A percentile compares a stretch with the other conserved stretches of the same genome.
Conservation (phyloP, 495 filamentous ascomycete genomes). For the Mycothermus thermophilus region DNA sequence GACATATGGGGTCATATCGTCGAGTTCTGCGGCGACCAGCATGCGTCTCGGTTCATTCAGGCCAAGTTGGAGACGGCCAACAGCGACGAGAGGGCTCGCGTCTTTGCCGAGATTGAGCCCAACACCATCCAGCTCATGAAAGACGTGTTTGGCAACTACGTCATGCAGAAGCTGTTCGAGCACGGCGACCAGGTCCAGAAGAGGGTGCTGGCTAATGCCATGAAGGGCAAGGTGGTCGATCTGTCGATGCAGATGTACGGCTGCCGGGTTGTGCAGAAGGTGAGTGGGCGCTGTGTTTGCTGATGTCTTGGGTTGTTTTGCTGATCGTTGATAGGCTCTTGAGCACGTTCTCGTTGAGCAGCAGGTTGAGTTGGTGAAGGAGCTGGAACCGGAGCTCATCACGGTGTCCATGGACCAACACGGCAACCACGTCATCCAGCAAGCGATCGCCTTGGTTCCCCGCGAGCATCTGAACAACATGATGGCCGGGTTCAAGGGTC, state of each 20-base stretch:
- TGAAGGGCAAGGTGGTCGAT: slow-evolving; percentile 69
- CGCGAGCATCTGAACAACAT: slow-evolving; percentile 75
- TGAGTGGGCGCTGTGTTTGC: too few relatives aligned
- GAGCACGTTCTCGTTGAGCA: slow-evolving; percentile 87
- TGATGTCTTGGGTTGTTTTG: too few relatives aligned
- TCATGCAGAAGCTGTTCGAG: slow-evolving; percentile 96
- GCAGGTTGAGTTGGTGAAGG: slow-evolving; percentile 70
- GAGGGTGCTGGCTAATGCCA: slow-evolving; percentile 65
- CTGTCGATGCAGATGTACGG: slow-evolving; percentile 87
- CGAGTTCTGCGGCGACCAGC: slow-evolving; percentile 91
- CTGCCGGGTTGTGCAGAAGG: slow-evolving; percentile 93
- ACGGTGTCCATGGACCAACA: slow-evolving; percentile 80
- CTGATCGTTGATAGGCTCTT: slow-evolving; percentile 60
- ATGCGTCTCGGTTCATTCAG: slow-evolving; percentile 92
- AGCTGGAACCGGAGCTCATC: slow-evolving; percentile 66
- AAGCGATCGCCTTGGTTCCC: slow-evolving; percentile 79
- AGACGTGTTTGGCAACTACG: slow-evolving; percentile 96
- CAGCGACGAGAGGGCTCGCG: slow-evolving; percentile 90
- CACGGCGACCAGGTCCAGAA: slow-evolving; percentile 93
- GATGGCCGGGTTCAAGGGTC: slow-evolving; percentile 67
- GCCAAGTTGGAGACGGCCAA: slow-evolving; percentile 89
- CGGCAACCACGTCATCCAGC: slow-evolving; percentile 95
- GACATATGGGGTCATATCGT: slow-evolving; percentile 83
- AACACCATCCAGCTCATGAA: slow-evolving; percentile 85
- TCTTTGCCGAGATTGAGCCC: slow-evolving; percentile 73